A percentile compares a stretch with the other conserved stretches of the same genome.
phyloP scores from a whole-genome alignment of 495 filamentous ascomycete species.

The Podospora pseudoanserina region DNA sequence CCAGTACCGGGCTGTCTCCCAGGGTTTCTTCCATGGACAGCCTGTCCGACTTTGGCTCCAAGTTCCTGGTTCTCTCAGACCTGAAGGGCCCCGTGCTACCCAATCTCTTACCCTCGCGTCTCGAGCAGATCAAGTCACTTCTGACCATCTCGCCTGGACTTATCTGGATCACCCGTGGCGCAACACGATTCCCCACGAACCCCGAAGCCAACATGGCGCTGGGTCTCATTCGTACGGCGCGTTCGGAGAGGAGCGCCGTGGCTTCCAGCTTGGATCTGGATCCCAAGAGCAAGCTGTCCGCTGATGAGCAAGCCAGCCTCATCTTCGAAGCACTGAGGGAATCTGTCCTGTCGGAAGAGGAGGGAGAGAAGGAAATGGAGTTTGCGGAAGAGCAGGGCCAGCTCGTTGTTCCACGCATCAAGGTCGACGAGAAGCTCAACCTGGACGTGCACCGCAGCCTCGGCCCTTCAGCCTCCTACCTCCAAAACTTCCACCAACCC shows the following conservation, averaged over 20 bases:
- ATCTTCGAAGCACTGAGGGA: constrained; percentile 29
- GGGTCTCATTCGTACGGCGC: constrained; percentile 37
- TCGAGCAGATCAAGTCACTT: constrained; percentile 37
- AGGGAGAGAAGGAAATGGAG: constrained; percentile 32
- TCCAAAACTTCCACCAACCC: constrained; percentile 30
- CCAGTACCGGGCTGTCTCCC: constrained; percentile 28
- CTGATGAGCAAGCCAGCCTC: constrained; percentile 26
- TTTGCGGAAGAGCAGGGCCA: constrained; percentile 38
- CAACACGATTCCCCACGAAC: constrained; percentile 32
- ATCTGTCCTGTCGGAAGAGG: constrained; percentile 24
- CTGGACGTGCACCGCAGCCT: constrained; percentile 32
- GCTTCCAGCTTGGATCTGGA: constrained; percentile 38
- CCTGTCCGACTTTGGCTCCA: constrained; percentile 24
- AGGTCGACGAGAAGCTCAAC: constrained; percentile 39
- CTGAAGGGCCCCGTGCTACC: constrained; percentile 28
- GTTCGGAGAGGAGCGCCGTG: constrained; percentile 34
- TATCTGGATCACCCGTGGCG: constrained; percentile 42
- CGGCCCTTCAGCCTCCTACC: constrained; percentile 33
- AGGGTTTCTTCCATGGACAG: constrained; percentile 28
- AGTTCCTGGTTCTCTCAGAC: constrained; percentile 35
- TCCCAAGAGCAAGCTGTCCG: constrained; percentile 28
- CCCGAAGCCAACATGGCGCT: constrained; percentile 38
- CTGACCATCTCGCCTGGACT: constrained; percentile 37
- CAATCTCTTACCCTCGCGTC: constrained; percentile 23
- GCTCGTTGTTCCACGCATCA: constrained; percentile 38